Base-by-base conservation (phyloP, 2,329 filamentous ascomycete species). In the Coleophoma cylindrospora region DNA sequence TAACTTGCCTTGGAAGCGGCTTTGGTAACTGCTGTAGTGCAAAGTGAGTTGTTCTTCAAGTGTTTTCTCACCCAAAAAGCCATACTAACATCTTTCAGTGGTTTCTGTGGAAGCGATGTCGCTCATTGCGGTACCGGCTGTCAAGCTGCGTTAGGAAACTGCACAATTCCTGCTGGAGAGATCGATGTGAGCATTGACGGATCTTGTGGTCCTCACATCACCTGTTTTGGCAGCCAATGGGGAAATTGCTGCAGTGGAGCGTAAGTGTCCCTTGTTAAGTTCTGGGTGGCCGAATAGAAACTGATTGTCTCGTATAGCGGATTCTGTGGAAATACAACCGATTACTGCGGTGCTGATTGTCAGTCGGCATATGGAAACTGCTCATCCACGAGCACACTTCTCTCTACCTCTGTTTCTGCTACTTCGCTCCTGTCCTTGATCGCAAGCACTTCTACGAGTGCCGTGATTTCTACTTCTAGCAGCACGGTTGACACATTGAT, bases 41-140 rank as follows among this genome's bases (percentile, higher is more conserved):
- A 32, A 32, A 7, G 21, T 32, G 7, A 33, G 41, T 27, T 33
- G 12, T 14, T 15, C 19, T 6, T 12, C 14, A 2, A n/a, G 15
- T 7, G 10, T 14, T 15, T n/a, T 33, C 32, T 32, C 12, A 13
- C n/a, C 1, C 14, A 11, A 8, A 7, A 44, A 15, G 10, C 9
- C 9, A 43, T 44, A 44, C 19, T 44, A 44, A 22, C 21, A 27
- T 62, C 60, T 34, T 48, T 59, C 15, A 55, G 56, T 52, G 58
- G 60, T 19, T 64, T 56, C 55, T 64, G 62, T 40, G 62, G 62
- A 17, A 48, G 43, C 27, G 48, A 57, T 22, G 14, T 46, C 5
- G 57, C 54, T 32, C 57, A 64, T 41, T 64, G 62, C 49, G 62
- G 61, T 14, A 48, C 51, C 12, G 60, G 59, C 2, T 64, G 62